A percentile compares a stretch with the other conserved stretches of the same genome.
These are phyloP conservation scores for Chionographis japonica DNA, from an alignment of 106 monocot genomes.

Conservation along the genomic window DNA sequence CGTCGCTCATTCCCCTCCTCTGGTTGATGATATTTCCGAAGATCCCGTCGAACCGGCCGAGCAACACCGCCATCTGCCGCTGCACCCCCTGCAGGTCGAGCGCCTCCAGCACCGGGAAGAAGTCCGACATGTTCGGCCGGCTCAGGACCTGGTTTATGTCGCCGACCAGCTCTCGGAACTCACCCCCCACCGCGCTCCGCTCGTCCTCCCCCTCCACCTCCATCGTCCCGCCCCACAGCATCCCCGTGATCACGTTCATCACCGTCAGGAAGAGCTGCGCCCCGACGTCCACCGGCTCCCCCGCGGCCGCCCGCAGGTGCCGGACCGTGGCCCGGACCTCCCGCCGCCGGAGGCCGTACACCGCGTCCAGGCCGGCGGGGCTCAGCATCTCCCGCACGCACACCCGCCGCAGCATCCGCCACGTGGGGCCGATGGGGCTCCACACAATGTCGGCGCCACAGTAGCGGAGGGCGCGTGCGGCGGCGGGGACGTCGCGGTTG, in stretches of 20 bases:
- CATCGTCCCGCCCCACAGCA: constrained; percentile 7
- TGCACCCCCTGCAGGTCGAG: constrained; percentile 62
- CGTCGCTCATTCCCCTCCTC: background rate
- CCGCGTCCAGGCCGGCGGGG: background rate
- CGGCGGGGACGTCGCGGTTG: background rate
- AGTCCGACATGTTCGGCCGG: constrained; percentile 59
- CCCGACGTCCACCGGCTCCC: background rate
- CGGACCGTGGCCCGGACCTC: background rate
- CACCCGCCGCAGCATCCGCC: constrained; percentile 11
- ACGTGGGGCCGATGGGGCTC: background rate
- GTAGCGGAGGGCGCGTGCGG: background rate
- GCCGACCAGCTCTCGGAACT: constrained; percentile 24
- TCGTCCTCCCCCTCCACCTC: too few species aligned
- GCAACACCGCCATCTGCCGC: constrained; percentile 15
- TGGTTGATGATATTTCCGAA: constrained; percentile 37
- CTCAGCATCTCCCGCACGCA: constrained; percentile 7
- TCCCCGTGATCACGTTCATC: background rate
- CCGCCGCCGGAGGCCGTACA: constrained; percentile 7
- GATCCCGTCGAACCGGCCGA: constrained; percentile 24
- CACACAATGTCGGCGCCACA: background rate
- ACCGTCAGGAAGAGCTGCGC: background rate
- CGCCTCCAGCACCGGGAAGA: constrained; percentile 39
- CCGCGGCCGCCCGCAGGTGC: background rate
- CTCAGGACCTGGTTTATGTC: constrained; percentile 30
- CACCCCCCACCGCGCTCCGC: background rate